A percentile compares a stretch with the other conserved stretches of the same genome.
Conservation (phyloP, 768 basidiomycete genomes). For the Hebeloma cylindrosporum region DNA sequence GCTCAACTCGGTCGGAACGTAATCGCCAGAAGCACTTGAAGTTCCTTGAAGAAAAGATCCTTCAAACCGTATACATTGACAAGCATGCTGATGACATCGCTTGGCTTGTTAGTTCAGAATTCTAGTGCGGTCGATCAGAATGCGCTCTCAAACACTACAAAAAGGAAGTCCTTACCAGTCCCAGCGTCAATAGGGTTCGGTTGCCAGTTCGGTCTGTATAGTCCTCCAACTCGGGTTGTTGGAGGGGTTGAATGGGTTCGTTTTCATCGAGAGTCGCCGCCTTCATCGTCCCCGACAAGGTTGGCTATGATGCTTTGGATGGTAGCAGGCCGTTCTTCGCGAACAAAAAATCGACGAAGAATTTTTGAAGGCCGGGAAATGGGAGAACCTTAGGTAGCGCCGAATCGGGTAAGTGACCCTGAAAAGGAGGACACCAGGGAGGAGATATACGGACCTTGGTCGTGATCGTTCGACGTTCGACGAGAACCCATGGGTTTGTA, state of each 20-base stretch:
- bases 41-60: conserved; percentile 93
- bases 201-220: conserved; percentile 90
- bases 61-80: conserved; percentile 98
- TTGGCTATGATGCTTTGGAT: conserved; percentile 92
- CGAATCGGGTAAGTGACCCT: conserved; percentile 94
- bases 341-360: neutral
- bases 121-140: too few species aligned
- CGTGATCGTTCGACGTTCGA: too few species aligned
- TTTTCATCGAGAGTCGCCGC: conserved; percentile 82
- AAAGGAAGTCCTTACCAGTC: conserved; percentile 81
- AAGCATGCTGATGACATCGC: conserved; percentile 93
- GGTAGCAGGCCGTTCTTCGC: conserved; percentile 87
- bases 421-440: conserved; percentile 88
- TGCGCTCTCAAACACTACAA: neutral
- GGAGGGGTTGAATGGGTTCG: conserved; percentile 75
- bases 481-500: too few species aligned
- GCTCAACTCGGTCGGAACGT: conserved; percentile 73
- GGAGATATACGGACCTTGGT: too few species aligned
- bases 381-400: conserved; percentile 87
- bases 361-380: too few species aligned
- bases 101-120: conserved; percentile 87
- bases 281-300: conserved; percentile 83
- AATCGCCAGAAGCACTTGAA: conserved; percentile 88
- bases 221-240: conserved; percentile 78
- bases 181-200: conserved; percentile 97